These are phyloP conservation scores for Aspergillus sp. DNA, from an alignment of 2,329 filamentous ascomycete species.

Conservation along the genomic window DNA sequence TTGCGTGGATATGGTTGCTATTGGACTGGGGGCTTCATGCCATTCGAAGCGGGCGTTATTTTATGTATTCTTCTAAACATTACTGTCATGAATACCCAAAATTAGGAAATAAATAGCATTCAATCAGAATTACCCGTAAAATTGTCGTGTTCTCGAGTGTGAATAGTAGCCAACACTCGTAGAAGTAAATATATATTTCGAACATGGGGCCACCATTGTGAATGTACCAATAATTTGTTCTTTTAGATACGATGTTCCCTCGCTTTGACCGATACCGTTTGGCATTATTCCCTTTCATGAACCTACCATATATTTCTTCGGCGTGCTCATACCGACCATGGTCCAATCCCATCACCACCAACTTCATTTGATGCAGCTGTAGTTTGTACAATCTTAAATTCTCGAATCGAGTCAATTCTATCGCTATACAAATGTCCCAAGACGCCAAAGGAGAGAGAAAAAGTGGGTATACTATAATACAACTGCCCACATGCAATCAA, in stretches of 20 bases:
- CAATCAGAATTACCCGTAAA: neutral
- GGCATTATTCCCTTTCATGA: no score
- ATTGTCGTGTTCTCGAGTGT: neutral
- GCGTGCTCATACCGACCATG: no score
- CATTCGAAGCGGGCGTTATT: constrained; percentile 36
- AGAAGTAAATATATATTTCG: neutral
- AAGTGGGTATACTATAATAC: constrained; percentile 42
- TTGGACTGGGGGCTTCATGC: constrained; percentile 24
- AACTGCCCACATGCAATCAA: constrained; percentile 13
- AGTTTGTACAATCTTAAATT: neutral
- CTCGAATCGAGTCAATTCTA: neutral
- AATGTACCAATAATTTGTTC: no score
- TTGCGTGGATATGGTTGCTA: constrained; percentile 19
- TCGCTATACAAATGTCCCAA: constrained; percentile 21
- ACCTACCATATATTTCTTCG: no score
- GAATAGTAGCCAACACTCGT: no score
- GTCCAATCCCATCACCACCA: neutral
- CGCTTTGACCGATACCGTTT: no score
- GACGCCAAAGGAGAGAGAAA: constrained; percentile 33
- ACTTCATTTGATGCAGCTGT: neutral
- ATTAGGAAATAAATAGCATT: constrained; percentile 10
- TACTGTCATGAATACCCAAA: constrained; percentile 19
- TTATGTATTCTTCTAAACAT: constrained; percentile 26
- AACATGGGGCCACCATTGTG: neutral
- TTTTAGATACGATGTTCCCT: no score